These are phyloP conservation scores for Thymus mandschuricus DNA, from an alignment of 257 asterid genomes.

Conservation along the genomic window DNA sequence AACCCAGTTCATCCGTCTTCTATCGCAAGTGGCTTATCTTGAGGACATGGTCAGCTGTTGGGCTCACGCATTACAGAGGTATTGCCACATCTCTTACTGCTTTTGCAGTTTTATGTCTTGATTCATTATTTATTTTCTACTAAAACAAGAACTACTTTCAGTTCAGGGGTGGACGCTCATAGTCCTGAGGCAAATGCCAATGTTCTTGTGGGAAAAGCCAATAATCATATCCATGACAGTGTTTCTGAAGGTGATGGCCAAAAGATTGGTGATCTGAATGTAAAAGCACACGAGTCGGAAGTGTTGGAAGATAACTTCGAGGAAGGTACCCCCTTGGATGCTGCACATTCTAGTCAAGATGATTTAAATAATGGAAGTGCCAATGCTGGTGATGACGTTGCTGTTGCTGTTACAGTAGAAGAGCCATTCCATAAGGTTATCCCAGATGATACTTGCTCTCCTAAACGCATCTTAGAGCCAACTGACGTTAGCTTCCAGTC, in stretches of 20 bases:
- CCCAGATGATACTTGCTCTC: conserved; percentile 32
- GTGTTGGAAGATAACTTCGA: conserved; percentile 33
- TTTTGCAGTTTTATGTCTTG: conserved; percentile 16
- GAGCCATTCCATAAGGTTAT: conserved; percentile 36
- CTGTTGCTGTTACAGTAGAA: conserved; percentile 36
- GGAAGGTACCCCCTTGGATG: conserved; percentile 37
- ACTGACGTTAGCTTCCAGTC: conserved; percentile 39
- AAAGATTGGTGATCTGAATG: conserved; percentile 33
- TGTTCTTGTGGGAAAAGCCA: conserved; percentile 30
- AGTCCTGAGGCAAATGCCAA: conserved; percentile 44
- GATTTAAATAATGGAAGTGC: conserved; percentile 32
- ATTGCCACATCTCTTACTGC: conserved; percentile 29
- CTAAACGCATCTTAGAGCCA: conserved; percentile 29
- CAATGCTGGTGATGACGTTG: conserved; percentile 36
- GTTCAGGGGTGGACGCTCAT: conserved; percentile 70
- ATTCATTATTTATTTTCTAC: conserved; percentile 24
- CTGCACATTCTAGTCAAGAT: conserved; percentile 30
- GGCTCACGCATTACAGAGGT: conserved; percentile 85
- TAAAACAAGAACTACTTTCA: conserved; percentile 46
- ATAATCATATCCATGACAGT: conserved; percentile 33
- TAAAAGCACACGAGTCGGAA: conserved; percentile 37
- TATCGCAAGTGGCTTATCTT: conserved; percentile 93
- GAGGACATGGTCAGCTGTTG: conserved; percentile 87
- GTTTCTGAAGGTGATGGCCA: conserved; percentile 41
- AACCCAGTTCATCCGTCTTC: conserved; percentile 61